Evolutionary conservation across 2,329 filamentous ascomycete species (phyloP).

Genomic region (Fusarium incarnatum): DNA sequence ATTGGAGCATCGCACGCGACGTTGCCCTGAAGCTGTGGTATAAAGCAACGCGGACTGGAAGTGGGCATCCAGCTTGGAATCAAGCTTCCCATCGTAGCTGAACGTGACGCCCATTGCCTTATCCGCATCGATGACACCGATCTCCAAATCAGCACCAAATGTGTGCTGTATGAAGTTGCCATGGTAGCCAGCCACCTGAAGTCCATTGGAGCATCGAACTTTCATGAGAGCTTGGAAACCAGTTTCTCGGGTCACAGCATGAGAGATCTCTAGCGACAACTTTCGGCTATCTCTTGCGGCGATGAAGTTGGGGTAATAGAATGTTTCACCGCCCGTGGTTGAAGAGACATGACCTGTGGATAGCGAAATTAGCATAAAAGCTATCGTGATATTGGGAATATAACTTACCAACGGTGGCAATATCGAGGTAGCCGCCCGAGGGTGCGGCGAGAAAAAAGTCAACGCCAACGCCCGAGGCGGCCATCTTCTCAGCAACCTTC

Average conservation of each 20-base stretch:
- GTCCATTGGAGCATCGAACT: conserved; percentile 94
- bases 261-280: conserved; percentile 85
- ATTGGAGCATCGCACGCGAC: conserved; percentile 92
- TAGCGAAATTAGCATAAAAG: conserved; percentile 9
- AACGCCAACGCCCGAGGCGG: conserved; percentile 84
- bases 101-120: conserved; percentile 94
- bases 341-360: conserved; percentile 80
- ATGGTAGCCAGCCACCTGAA: conserved; percentile 94
- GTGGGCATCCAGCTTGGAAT: conserved; percentile 94
- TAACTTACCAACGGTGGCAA: conserved; percentile 84
- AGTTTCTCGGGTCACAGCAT: conserved; percentile 88
- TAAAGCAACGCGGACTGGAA: conserved; percentile 97
- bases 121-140: conserved; percentile 91
- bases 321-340: conserved; percentile 92
- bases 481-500: conserved; percentile 88
- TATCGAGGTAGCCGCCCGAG: conserved; percentile 89
- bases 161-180: conserved; percentile 97
- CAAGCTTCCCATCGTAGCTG: conserved; percentile 96
- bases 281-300: conserved; percentile 86
- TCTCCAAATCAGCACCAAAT: conserved; percentile 93
- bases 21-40: conserved; percentile 88
- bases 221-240: conserved; percentile 98
- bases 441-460: conserved; percentile 97
- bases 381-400: neutral
- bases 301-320: conserved; percentile 97